Conservation (phyloP, 495 filamentous ascomycete genomes). For the Annulohypoxylon nitens region DNA sequence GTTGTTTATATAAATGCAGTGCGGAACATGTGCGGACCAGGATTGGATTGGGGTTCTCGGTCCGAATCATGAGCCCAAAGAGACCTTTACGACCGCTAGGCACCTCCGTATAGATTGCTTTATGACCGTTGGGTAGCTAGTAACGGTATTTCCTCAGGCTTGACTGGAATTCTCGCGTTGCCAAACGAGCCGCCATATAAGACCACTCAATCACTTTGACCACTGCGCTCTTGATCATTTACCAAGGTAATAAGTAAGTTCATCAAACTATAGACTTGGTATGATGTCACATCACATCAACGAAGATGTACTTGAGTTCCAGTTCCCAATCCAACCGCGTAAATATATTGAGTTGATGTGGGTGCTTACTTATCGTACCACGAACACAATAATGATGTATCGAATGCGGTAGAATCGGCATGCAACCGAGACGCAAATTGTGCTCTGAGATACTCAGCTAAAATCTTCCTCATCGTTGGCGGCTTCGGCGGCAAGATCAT, state of each 20-base stretch:
- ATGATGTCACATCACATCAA: conserved; percentile 28
- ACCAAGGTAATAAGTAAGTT: conserved; percentile 3
- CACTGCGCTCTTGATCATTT: not conserved
- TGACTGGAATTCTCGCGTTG: conserved; percentile 19
- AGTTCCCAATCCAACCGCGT: conserved; percentile 20
- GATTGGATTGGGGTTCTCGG: conserved; percentile 45
- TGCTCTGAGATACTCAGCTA: conserved; percentile 50
- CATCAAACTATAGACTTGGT: conserved; percentile 1
- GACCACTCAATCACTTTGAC: conserved; percentile 12
- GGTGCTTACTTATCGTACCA: not conserved
- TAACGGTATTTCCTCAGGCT: conserved; percentile 22
- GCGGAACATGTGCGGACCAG: conserved; percentile 27
- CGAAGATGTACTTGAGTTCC: conserved; percentile 6
- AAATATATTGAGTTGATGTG: conserved; percentile 17
- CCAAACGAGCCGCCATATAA: conserved; percentile 19
- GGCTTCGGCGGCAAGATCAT: conserved; percentile 53
- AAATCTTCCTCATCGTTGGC: conserved; percentile 63
- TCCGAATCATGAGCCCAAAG: conserved; percentile 43
- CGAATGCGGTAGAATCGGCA: not conserved
- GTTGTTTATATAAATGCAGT: conserved; percentile 36
- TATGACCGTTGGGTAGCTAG: conserved; percentile 10
- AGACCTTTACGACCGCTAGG: conserved; percentile 19
- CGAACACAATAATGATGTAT: conserved; percentile 15
- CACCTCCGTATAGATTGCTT: conserved; percentile 38
- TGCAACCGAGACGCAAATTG: not conserved